Evolutionary conservation across 2,329 filamentous ascomycete species (phyloP).

Genomic region (Allantophomopsis cytisporea): DNA sequence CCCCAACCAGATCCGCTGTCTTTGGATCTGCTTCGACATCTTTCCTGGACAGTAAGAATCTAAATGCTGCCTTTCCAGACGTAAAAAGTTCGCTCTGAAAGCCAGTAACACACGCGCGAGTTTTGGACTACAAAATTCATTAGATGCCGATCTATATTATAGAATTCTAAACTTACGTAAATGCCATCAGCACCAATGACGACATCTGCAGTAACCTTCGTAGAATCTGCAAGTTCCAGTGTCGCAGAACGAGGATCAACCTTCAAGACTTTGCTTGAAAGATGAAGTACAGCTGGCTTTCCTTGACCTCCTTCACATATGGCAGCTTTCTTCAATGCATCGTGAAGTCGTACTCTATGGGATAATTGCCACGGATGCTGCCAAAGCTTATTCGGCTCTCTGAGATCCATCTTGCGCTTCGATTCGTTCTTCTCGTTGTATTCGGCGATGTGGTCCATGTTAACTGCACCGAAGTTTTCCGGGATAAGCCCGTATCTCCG

Average conservation of each 20-base stretch:
- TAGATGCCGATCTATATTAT: not conserved
- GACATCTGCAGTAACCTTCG: conserved; percentile 29
- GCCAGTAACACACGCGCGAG: conserved; percentile 3
- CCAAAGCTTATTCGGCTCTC: conserved; percentile 27
- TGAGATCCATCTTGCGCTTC: conserved; percentile 19
- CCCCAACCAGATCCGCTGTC: conserved; percentile 18
- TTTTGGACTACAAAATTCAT: conserved; percentile 1
- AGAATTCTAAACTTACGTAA: conserved; percentile 18
- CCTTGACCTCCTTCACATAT: conserved; percentile 20
- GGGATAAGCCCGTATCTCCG: conserved; percentile 26
- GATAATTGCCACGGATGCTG: conserved; percentile 36
- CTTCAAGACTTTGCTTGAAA: conserved; percentile 26
- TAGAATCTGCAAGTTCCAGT: conserved; percentile 30
- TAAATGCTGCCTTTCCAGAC: conserved; percentile 9
- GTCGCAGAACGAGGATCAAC: conserved; percentile 26
- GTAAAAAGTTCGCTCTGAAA: conserved; percentile 1
- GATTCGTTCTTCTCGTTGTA: conserved; percentile 9
- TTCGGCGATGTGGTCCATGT: conserved; percentile 18
- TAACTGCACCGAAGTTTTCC: conserved; percentile 22
- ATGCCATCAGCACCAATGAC: conserved; percentile 42
- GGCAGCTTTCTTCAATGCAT: conserved; percentile 32
- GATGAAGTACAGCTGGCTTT: conserved; percentile 23
- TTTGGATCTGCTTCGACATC: conserved; percentile 18
- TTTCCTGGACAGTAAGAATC: conserved; percentile 9
- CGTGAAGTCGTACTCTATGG: conserved; percentile 38